phyloP scores from a whole-genome alignment of 495 filamentous ascomycete genomes.

The Aspergillus asperescens region DNA sequence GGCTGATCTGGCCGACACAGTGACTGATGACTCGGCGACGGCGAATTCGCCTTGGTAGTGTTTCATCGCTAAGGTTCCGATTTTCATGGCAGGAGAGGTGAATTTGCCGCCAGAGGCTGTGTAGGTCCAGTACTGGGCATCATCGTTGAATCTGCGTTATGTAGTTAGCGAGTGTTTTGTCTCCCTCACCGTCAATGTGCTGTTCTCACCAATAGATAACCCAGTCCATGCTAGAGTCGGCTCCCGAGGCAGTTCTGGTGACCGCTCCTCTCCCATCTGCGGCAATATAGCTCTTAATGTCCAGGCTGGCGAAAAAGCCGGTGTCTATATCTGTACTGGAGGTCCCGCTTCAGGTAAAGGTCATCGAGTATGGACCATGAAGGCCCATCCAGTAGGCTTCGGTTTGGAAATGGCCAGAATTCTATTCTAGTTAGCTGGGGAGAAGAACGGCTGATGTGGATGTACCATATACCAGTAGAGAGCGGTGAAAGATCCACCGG shows the following conservation, averaged over 20 bases:
- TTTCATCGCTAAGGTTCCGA: constrained; percentile 61
- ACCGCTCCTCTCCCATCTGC: constrained; percentile 52
- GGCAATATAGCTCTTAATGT: constrained; percentile 53
- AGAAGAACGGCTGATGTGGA: neutral
- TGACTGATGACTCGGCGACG: constrained; percentile 49
- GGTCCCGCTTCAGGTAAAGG: constrained; percentile 54
- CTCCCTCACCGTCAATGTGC: too few species aligned
- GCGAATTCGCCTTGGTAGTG: constrained; percentile 60
- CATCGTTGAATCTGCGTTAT: constrained; percentile 50
- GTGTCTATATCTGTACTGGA: constrained; percentile 49
- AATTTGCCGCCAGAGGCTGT: constrained; percentile 49
- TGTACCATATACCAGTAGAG: constrained; percentile 63
- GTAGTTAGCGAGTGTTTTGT: too few species aligned
- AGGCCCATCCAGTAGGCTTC: constrained; percentile 57
- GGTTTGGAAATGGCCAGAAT: constrained; percentile 47
- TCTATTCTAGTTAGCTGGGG: constrained; percentile 8
- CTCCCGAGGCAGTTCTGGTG: constrained; percentile 51
- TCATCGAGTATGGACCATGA: constrained; percentile 61
- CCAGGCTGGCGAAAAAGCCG: constrained; percentile 54
- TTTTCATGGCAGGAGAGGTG: constrained; percentile 61
- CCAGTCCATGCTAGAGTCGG: constrained; percentile 40
- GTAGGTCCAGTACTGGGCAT: constrained; percentile 61
- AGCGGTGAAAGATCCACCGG: constrained; percentile 48
- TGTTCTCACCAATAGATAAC: constrained; percentile 54
- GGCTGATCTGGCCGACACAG: constrained; percentile 49